Evolutionary conservation across 345 rosid genomes (phyloP), one percentile per base, ranked within the genome.

Genomic region (Rubroshorea leprosula): DNA sequence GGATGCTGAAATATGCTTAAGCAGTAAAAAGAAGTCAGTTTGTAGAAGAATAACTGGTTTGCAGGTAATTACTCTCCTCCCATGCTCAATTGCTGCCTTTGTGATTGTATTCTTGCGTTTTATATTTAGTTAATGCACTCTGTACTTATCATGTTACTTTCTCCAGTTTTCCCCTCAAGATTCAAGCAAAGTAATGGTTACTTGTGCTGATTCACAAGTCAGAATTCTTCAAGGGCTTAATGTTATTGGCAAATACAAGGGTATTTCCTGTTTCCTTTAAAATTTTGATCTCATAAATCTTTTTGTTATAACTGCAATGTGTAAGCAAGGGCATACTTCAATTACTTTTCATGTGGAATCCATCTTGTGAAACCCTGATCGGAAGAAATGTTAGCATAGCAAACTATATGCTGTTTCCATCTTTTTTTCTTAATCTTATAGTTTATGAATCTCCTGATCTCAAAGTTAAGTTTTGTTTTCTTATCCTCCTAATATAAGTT

Each of bases 151-250:
- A 0, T 16, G 38, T 51, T 21, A 38, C 23, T 21, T 45, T 20
- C 44, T 49, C 31, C 83, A 90, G 98, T 87, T 82, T 65, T 80
- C 64, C 66, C 83, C 88, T 0, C 74, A 74, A 9, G 94, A 87
- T 54, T 68, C 86, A 9, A 78, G 79, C 78, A 85, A 78, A 74
- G 72, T 91, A 69, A 82, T 91, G 88, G 91, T 91, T 50, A 81
- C 86, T 18, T 91, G 78, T 31, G 94, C 91, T 19, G 98, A 85
- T 80, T 82, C 94, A 5, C 89, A 82, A 75, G 85, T 91, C 64
- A 82, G 88, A 74, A 79, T 91, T 72, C 84, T 91, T 23, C 76
- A 85, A 29, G 98, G 96, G 13, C 76, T 64, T 23, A 76, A 80
- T 47, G 75, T 87, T 60, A 77, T 91, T 51, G 72, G 84, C 55